These are phyloP conservation scores for Phytophthora rubi DNA, from an alignment of 352 stramenopile species.

Conservation along the genomic window DNA sequence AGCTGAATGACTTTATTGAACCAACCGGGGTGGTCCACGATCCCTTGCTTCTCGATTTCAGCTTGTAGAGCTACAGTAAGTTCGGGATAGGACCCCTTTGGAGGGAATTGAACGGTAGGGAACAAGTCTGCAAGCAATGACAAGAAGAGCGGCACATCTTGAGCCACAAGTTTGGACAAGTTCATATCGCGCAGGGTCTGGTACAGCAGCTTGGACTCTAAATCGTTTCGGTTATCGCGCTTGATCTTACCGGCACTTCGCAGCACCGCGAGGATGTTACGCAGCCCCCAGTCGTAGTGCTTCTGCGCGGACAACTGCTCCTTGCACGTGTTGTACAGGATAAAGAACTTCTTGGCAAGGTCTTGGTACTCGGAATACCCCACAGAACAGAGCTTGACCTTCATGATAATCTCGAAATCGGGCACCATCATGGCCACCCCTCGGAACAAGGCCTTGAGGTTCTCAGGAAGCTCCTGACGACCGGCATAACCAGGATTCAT, in stretches of 20 bases:
- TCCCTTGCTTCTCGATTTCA: constrained; percentile 93
- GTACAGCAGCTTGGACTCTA: constrained; percentile 90
- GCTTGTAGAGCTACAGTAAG: constrained; percentile 88
- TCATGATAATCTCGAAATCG: constrained; percentile 96
- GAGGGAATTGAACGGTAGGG: constrained; percentile 88
- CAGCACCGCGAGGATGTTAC: constrained; percentile 92
- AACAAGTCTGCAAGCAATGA: constrained; percentile 97
- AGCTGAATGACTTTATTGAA: constrained; percentile 97
- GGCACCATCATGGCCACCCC: constrained; percentile 94
- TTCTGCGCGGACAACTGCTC: constrained; percentile 93
- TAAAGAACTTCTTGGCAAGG: constrained; percentile 93
- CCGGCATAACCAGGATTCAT: constrained; percentile 99
- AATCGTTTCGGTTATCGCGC: constrained; percentile 87
- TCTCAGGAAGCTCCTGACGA: constrained; percentile 98
- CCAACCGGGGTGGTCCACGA: constrained; percentile 90
- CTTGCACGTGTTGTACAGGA: constrained; percentile 92
- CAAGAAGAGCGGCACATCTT: constrained; percentile 98
- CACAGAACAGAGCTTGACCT: constrained; percentile 95
- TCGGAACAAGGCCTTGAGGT: constrained; percentile 96
- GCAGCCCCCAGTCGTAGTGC: constrained; percentile 93
- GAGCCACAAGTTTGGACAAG: constrained; percentile 97
- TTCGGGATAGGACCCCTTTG: constrained; percentile 97
- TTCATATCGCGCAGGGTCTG: constrained; percentile 97
- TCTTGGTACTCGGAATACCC: constrained; percentile 95
- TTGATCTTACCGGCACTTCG: constrained; percentile 92